phyloP scores from a whole-genome alignment of 139 green algal species.

The Asterochloris sp. region DNA sequence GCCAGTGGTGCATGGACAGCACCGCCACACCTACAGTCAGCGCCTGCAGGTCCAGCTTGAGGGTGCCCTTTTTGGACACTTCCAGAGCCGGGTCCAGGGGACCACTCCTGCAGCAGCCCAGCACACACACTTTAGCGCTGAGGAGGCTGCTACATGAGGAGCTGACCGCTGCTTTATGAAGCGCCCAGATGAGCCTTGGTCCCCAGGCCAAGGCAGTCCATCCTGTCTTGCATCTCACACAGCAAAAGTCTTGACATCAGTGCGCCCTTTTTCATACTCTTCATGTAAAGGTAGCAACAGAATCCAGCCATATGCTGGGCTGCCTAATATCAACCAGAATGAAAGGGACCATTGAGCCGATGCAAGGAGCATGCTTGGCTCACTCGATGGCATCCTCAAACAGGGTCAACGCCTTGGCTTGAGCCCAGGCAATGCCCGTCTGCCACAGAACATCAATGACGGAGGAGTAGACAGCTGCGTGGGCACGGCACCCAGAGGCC shows the following conservation, averaged over 20 bases:
- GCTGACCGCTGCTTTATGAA: not conserved
- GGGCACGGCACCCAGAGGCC: slow-evolving; percentile 29
- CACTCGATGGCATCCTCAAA: slow-evolving; percentile 25
- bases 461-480: slow-evolving; percentile 38
- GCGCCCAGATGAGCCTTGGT: not conserved
- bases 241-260: too few species aligned
- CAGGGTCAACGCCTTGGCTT: slow-evolving; percentile 52
- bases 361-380: too few species aligned
- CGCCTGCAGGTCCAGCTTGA: slow-evolving; percentile 42
- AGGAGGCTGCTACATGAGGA: not conserved
- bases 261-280: too few species aligned
- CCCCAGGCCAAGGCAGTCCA: too few species aligned
- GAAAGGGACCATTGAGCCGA: too few species aligned
- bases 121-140: slow-evolving; percentile 20
- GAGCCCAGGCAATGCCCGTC: slow-evolving; percentile 53
- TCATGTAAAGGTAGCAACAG: too few species aligned
- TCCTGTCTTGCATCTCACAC: too few species aligned
- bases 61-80: slow-evolving; percentile 27
- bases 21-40: slow-evolving; percentile 44
- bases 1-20: slow-evolving; percentile 48
- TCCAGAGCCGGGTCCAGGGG: slow-evolving; percentile 12
- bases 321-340: too few species aligned
- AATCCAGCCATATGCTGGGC: too few species aligned
- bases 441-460: slow-evolving; percentile 59
- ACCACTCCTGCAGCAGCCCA: not conserved